These are phyloP conservation scores for Pseudozyma flocculosa DNA, from an alignment of 1,284 basidiomycete genomes.

Conservation along the genomic window DNA sequence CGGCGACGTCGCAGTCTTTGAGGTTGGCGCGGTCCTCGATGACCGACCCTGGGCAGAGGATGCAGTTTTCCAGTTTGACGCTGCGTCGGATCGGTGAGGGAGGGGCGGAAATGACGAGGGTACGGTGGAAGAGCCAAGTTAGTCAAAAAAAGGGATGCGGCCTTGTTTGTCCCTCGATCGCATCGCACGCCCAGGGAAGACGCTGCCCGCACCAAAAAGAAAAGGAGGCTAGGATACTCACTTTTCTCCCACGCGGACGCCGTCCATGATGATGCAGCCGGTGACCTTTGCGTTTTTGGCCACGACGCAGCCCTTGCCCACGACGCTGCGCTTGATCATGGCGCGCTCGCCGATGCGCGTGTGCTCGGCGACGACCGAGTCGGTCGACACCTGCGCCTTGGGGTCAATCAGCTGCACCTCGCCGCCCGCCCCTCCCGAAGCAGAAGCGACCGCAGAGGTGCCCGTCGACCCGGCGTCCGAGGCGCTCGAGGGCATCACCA, in stretches of 20 bases:
- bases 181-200: too few relatives aligned
- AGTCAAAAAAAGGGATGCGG: neutral
- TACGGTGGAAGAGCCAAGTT: conserved; percentile 4
- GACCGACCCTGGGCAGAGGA: conserved; percentile 78
- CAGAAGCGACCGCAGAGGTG: neutral
- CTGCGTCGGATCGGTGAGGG: conserved; percentile 61
- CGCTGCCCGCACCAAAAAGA: too few relatives aligned
- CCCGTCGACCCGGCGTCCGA: neutral
- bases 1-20: conserved; percentile 80
- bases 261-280: conserved; percentile 86
- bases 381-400: conserved; percentile 79
- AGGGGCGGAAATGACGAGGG: too few relatives aligned
- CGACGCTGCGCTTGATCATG: conserved; percentile 80
- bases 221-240: too few relatives aligned
- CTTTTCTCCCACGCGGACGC: conserved; percentile 84
- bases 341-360: conserved; percentile 80
- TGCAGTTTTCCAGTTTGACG: conserved; percentile 83
- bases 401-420: conserved; percentile 63
- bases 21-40: conserved; percentile 79
- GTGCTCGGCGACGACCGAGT: conserved; percentile 78
- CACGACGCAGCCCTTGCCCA: conserved; percentile 84
- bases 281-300: conserved; percentile 81
- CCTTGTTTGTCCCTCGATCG: too few relatives aligned
- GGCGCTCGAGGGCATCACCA: conserved; percentile 3
- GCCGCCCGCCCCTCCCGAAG: neutral